Evolutionary conservation across 108 stramenopile species (phyloP), one percentile per base, ranked within the genome.

Genomic region (Fragilaria radians): DNA sequence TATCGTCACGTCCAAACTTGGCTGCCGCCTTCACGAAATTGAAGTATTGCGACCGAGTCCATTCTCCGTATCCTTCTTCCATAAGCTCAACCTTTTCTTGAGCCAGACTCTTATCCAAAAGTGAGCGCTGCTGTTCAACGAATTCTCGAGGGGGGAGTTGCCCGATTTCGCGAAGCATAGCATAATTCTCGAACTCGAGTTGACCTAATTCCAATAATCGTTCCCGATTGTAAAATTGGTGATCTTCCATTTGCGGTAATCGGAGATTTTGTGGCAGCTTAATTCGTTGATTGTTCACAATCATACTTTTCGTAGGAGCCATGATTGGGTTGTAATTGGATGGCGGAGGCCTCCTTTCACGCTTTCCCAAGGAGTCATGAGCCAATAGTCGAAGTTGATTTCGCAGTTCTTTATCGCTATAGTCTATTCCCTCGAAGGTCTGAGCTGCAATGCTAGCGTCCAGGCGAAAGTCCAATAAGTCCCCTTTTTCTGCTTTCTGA

Each of bases 141-240:
- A 64, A 69, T 46, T 89, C 86, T 25, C 61, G 56, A 5, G 81
- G 75, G 22, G 83, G 85, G 23, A 90, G 66, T 47, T 90, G 75
- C 27, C 77, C 83, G 30, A 85, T 68, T 55, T 91, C 84, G n/a
- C 79, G 67, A 28, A 95, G 68, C n/a, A 71, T 73, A 19, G 79
- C 93, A 67, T 83, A 86, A 17, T 73, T 79, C 60, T 82, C 79
- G 54, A 87, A 83, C 61, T 91, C 86, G 19, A 88, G 59, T 42
- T 83, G 85, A 49, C 79, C 77, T 28, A 98, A 65, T 49, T 91
- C 91, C 48, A 89, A 54, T 26, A 98, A 65, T 4, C 93, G 70
- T 32, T 91, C 91, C 23, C 83, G 66, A 60, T 95, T 86, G 86
- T 88, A 96, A 61, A 98, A 96, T 57, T 96, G 94, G 57, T 91